Conservation (phyloP, 2,329 filamentous ascomycete species). For the Zasmidium cellare region DNA sequence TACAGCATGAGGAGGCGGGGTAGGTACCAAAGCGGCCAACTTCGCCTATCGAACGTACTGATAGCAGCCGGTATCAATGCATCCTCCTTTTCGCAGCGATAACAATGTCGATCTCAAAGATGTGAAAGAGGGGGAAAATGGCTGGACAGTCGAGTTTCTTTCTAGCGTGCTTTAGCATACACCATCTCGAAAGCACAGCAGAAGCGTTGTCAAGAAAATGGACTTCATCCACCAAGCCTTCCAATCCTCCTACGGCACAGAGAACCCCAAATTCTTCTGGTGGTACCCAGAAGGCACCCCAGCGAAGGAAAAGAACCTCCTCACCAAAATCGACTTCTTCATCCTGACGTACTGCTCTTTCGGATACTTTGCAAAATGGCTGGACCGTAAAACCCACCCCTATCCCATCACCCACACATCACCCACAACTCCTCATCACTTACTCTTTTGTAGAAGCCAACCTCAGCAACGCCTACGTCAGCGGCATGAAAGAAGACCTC, state of each 20-base stretch:
- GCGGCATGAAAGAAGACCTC: slow-evolving; percentile 56
- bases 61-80: not conserved
- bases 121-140: not conserved
- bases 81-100: not conserved
- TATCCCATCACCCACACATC: not conserved
- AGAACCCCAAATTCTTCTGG: slow-evolving; percentile 20
- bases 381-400: slow-evolving; percentile 10
- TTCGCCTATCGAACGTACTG: slow-evolving; percentile 3
- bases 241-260: slow-evolving; percentile 13
- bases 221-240: slow-evolving; percentile 13
- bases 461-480: slow-evolving; percentile 47
- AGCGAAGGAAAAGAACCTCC: slow-evolving; percentile 14
- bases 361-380: slow-evolving; percentile 20
- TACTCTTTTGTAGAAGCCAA: slow-evolving; percentile 32
- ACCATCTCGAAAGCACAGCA: too few species aligned
- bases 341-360: slow-evolving; percentile 20
- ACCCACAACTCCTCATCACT: too few species aligned
- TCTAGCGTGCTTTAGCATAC: not conserved
- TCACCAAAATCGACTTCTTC: slow-evolving; percentile 23
- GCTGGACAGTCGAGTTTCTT: not conserved
- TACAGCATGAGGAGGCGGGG: not conserved
- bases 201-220: slow-evolving; percentile 2
- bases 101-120: not conserved
- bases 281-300: slow-evolving; percentile 20
- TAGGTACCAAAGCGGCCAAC: not conserved